Evolutionary conservation across 495 filamentous ascomycete genomes (phyloP).

Genomic region (Penicillium desertorum): DNA sequence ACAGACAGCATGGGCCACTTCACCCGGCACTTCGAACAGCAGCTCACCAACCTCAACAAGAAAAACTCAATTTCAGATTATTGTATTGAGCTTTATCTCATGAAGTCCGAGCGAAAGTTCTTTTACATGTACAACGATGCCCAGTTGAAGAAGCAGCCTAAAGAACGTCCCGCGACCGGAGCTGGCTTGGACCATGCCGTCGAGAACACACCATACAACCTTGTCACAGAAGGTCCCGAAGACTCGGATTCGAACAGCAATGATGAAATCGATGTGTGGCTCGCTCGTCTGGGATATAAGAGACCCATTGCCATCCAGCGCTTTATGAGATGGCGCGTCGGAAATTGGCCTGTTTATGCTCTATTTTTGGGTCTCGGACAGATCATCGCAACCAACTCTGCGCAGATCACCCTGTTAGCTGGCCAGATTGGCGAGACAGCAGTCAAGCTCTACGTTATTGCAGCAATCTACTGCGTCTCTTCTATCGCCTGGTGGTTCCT

Average conservation of each 20-base stretch:
- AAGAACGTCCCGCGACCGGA: constrained; percentile 14
- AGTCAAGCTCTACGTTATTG: constrained; percentile 61
- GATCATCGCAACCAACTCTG: constrained; percentile 65
- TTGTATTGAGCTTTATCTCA: constrained; percentile 63
- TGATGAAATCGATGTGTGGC: constrained; percentile 51
- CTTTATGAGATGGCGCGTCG: constrained; percentile 30
- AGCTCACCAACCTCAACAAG: constrained; percentile 48
- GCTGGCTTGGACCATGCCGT: constrained; percentile 1
- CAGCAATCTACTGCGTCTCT: constrained; percentile 58
- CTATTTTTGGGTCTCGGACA: constrained; percentile 65
- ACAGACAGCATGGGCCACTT: constrained; percentile 62
- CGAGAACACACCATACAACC: constrained; percentile 1
- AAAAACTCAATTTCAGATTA: constrained; percentile 54
- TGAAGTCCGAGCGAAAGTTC: constrained; percentile 65
- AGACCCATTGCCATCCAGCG: constrained; percentile 32
- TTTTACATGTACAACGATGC: constrained; percentile 57
- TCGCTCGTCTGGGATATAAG: constrained; percentile 35
- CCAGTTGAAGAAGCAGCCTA: constrained; percentile 39
- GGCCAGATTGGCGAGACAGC: constrained; percentile 60
- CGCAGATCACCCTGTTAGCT: constrained; percentile 65
- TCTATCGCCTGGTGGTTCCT: constrained; percentile 64
- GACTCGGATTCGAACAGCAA: constrained; percentile 6
- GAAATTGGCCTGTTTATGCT: constrained; percentile 65
- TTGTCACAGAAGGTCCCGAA: background rate
- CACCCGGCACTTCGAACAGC: constrained; percentile 55